Evolutionary conservation across 805 yeast species (phyloP), one percentile per base, ranked within the genome.

Genomic region (Candida ovalis): DNA sequence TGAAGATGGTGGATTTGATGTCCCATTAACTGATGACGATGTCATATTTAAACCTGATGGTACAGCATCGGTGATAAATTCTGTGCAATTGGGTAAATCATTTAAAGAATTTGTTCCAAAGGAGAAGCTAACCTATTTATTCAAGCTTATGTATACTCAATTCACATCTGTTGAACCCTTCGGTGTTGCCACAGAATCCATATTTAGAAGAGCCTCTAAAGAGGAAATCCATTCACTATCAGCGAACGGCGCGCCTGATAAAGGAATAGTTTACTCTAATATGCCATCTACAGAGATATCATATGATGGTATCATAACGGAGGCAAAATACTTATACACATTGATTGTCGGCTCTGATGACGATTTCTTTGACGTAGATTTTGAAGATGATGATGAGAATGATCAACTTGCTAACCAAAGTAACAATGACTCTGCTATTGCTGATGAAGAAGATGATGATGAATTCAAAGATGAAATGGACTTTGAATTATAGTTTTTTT

Each of bases 301-400:
- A 35, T 92, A 90, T 65, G 97, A 92, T 64, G 98, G 97, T 27
- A 79, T 88, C 3, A 80, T 92, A 18, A 82, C 91, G 2, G 94
- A 89, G 51, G 89, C 91, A 6, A 86, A 82, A 62, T 70, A 79
- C 19, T 64, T 92, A 38, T 92, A 88, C 64, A 82, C 80, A 51
- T 74, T 77, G 48, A 83, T 92, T 52, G 95, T 94, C 10, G 98
- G 98, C 9, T 80, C 96, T 1, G 94, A 87, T 63, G 97, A 92
- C 59, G 98, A 92, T 68, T 94, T 94, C 70, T 92, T 92, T 63
- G 96, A 89, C 65, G 88, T 92, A 38, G 98, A 92, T 67, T 92
- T 92, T 62, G 97, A 92, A 67, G 98, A 92, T 64, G 97, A 90
- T 19, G 96, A 87, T 40, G 91, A 82, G 32, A 75, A 72, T 19